Conservation (phyloP, 331 rosid species). For the Pyracantha coccinea region DNA sequence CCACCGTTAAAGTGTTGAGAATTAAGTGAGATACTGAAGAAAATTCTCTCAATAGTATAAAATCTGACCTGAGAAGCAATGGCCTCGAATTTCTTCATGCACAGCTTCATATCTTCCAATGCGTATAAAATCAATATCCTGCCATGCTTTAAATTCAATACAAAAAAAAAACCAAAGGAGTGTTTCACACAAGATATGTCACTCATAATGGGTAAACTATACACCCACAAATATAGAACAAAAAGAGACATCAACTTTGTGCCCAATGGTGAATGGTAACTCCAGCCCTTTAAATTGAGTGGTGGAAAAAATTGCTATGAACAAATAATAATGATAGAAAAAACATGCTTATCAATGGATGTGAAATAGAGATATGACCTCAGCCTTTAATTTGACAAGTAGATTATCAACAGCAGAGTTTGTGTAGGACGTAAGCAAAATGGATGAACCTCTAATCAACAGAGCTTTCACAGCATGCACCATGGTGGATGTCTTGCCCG, state of each 20-base stretch:
- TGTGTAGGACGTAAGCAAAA: slow-evolving; percentile 91
- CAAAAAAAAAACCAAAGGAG: background rate
- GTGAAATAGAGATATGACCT: slow-evolving; percentile 35
- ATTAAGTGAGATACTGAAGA: slow-evolving; percentile 7
- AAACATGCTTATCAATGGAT: background rate
- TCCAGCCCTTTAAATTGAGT: background rate
- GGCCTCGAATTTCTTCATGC: slow-evolving; percentile 68
- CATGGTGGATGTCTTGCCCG: slow-evolving; percentile 96
- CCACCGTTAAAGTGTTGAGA: slow-evolving; percentile 16
- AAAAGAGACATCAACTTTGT: background rate
- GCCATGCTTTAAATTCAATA: slow-evolving; percentile 20
- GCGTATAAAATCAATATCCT: slow-evolving; percentile 84
- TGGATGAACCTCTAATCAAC: slow-evolving; percentile 81
- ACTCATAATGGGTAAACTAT: background rate
- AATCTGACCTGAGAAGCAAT: slow-evolving; percentile 77
- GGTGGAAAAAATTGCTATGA: background rate
- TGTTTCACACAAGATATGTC: background rate
- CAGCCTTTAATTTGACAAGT: slow-evolving; percentile 79
- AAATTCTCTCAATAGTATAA: slow-evolving; percentile 1
- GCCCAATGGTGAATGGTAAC: background rate
- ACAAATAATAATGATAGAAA: background rate
- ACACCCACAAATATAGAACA: background rate
- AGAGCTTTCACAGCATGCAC: slow-evolving; percentile 97
- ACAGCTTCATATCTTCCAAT: slow-evolving; percentile 80
- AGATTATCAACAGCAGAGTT: slow-evolving; percentile 96